Conservation (phyloP, 371 early-diverging fungal genomes). For the Choanephora cucurbitarum region DNA sequence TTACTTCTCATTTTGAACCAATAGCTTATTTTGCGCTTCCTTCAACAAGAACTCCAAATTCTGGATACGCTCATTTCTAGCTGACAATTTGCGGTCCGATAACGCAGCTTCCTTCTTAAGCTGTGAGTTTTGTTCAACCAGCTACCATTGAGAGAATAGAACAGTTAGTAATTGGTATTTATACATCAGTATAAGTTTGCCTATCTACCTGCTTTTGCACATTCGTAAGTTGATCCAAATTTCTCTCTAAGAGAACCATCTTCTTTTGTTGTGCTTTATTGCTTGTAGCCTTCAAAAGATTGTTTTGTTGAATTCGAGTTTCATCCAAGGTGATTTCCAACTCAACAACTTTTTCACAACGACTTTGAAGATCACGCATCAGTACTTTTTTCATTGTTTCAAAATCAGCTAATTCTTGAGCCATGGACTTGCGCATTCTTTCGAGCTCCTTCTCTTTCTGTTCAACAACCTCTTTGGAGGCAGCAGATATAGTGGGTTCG, state of each 20-base stretch:
- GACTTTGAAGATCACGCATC: constrained; percentile 94
- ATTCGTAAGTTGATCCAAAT: constrained; percentile 90
- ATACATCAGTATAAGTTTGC: no score
- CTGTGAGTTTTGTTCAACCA: constrained; percentile 91
- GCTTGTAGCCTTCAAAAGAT: constrained; percentile 76
- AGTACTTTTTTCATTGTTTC: constrained; percentile 96
- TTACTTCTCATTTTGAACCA: constrained; percentile 76
- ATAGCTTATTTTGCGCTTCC: constrained; percentile 72
- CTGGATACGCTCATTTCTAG: constrained; percentile 91
- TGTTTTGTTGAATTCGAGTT: constrained; percentile 85
- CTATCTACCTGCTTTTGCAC: constrained; percentile 90
- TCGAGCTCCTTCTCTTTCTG: constrained; percentile 85
- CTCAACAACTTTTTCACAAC: constrained; percentile 95
- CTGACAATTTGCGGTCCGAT: constrained; percentile 87
- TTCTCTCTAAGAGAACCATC: constrained; percentile 93
- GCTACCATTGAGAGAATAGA: constrained; percentile 33
- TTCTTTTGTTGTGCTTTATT: constrained; percentile 88
- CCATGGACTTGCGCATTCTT: constrained; percentile 86
- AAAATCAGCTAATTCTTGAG: constrained; percentile 92
- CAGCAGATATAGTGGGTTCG: constrained; percentile 25
- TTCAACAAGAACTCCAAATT: constrained; percentile 82
- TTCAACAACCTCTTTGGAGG: constrained; percentile 28
- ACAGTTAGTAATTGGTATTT: neutral
- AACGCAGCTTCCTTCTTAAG: constrained; percentile 91
- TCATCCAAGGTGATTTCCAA: constrained; percentile 94